Conservation (phyloP, 441 rosid genomes). For the Gossypium laxum region DNA sequence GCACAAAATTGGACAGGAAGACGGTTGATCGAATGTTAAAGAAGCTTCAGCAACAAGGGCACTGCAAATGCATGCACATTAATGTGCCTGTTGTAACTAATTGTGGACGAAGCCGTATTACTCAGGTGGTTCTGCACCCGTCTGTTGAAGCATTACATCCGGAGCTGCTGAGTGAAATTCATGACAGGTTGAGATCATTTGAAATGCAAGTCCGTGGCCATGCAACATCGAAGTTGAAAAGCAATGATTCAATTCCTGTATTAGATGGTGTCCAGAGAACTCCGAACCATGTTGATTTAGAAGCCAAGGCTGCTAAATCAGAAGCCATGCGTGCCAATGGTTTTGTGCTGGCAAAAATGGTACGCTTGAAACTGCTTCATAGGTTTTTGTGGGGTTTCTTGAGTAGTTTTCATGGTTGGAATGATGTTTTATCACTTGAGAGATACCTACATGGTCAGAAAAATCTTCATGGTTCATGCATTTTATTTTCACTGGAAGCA, state of each 20-base stretch:
- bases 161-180: constrained; percentile 55
- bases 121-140: constrained; percentile 69
- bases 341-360: constrained; percentile 88
- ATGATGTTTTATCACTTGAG: constrained; percentile 36
- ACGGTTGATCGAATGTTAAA: constrained; percentile 59
- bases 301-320: constrained; percentile 39
- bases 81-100: constrained; percentile 71
- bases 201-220: constrained; percentile 66
- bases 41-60: constrained; percentile 81
- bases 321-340: constrained; percentile 92
- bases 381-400: constrained; percentile 69
- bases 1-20: constrained; percentile 70
- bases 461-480: constrained; percentile 33
- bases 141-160: constrained; percentile 53
- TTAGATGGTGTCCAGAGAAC: constrained; percentile 64
- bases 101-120: constrained; percentile 57
- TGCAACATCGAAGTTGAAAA: constrained; percentile 45
- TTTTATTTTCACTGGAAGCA: constrained; percentile 62
- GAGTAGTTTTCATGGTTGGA: constrained; percentile 45
- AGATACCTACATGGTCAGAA: constrained; percentile 21
- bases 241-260: constrained; percentile 49
- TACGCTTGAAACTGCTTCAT: constrained; percentile 79
- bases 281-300: constrained; percentile 38
- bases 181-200: constrained; percentile 65
- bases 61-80: constrained; percentile 52